phyloP scores from a whole-genome alignment of 345 rosid species.

The Excoecaria cochinchinensis region DNA sequence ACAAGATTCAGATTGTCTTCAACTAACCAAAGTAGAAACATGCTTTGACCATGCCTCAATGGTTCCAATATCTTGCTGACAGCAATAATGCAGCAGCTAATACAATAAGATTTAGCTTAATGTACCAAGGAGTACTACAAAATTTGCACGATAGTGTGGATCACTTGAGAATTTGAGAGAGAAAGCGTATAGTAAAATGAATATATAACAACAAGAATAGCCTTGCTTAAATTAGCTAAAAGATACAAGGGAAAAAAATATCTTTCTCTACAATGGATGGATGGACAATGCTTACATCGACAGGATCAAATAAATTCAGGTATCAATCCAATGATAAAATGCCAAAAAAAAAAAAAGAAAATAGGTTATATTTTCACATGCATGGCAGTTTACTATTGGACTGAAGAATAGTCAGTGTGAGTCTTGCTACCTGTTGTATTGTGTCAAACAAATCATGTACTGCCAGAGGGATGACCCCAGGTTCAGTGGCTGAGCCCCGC shows the following conservation, averaged over 20 bases:
- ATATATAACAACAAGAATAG: not conserved
- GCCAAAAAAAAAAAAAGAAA: no score
- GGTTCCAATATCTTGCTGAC: not conserved
- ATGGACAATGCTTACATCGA: no score
- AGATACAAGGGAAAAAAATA: not conserved
- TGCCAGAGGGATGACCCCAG: conserved; percentile 86
- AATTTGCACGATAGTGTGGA: not conserved
- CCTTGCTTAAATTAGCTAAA: not conserved
- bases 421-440: conserved; percentile 52
- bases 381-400: no score
- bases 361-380: no score
- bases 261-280: not conserved
- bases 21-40: not conserved
- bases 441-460: conserved; percentile 67
- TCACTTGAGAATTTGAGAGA: not conserved
- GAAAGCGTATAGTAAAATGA: not conserved
- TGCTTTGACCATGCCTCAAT: not conserved
- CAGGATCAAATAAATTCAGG: no score
- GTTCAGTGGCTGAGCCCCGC: conserved; percentile 79
- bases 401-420: not conserved
- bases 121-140: not conserved
- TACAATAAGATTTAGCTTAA: not conserved
- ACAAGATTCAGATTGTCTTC: not conserved
- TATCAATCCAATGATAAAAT: no score
- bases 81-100: not conserved